Base-by-base conservation (phyloP, 106 monocot genomes). In the Gastrodia elata region DNA sequence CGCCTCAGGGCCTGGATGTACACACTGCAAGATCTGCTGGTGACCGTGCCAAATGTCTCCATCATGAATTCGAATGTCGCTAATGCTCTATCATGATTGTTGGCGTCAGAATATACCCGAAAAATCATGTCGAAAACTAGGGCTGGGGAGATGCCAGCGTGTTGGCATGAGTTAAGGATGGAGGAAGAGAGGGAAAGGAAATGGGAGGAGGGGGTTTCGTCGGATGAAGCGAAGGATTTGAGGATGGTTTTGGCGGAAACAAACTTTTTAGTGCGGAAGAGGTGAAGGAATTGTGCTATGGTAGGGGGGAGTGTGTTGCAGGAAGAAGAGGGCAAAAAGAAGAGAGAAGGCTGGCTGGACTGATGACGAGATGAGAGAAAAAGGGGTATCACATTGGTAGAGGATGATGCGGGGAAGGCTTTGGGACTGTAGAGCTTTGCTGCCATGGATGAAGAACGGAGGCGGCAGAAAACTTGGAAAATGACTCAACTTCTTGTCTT, bases 91-190 rank as follows among this genome's bases (percentile, higher is more conserved):
- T 71, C 82, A 56, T 77, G 68, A 35, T 78, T 55, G 71, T 78
- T 77, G 26, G 80, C 74, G 24, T 88, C 86, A 1, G 90, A 80
- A 71, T 90, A 97, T 15, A 84, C 85, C 44, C 90, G 74, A 79
- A 97, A 86, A 36, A 92, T 86, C 86, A 92, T 84, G 83, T 92
- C 90, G 68, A 90, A 64, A 37, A 73, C 80, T 13, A 49, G 73
- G n/a, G 75, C 2, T 30, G 72, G 38, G 34, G 83, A 57, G 64
- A 77, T 70, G 9, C 58, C 30, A 24, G 76, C 46, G 32, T 41
- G 25, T 5, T 28, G 65, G 82, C 79, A 75, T 20, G 80, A 77
- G 22, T 43, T 36, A 15, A 79, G 73, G 55, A 89, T 70, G n/a
- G 80, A 65, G 39, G 86, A 74, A 38, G 80, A 79, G 22, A 92